A percentile compares a stretch with the other conserved stretches of the same genome.
These are phyloP conservation scores for Ustilago sp. DNA, from an alignment of 1,284 basidiomycete genomes.

Conservation along the genomic window DNA sequence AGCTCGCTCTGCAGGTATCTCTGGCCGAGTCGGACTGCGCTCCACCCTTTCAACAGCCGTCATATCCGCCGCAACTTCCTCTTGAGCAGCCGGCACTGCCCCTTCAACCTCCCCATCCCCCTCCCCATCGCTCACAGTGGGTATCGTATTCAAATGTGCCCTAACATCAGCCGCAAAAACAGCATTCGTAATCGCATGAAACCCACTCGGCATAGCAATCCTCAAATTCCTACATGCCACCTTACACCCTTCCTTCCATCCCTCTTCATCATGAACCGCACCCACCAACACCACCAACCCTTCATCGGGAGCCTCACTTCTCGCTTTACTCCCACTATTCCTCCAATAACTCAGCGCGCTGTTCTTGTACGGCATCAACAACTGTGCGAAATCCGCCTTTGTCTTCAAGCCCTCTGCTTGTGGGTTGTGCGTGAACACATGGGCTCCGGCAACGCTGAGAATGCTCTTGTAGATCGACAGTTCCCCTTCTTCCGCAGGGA, in stretches of 20 bases:
- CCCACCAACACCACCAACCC: conserved; percentile 46
- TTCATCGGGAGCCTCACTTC: conserved; percentile 50
- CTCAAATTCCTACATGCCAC: conserved; percentile 39
- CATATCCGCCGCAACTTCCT: conserved; percentile 7
- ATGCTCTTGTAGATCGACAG: conserved; percentile 40
- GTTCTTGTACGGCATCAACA: conserved; percentile 54
- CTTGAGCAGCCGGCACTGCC: neutral
- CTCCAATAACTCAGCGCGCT: conserved; percentile 44
- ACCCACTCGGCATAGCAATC: conserved; percentile 51
- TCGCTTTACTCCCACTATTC: conserved; percentile 35
- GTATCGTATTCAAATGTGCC: conserved; percentile 35
- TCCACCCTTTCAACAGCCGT: conserved; percentile 7
- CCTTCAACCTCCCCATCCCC: neutral
- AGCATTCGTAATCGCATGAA: conserved; percentile 41
- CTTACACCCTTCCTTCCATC: conserved; percentile 41
- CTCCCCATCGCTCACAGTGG: conserved; percentile 17
- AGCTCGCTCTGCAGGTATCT: neutral
- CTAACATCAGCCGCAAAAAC: conserved; percentile 40
- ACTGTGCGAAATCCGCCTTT: conserved; percentile 47
- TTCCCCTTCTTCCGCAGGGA: conserved; percentile 37
- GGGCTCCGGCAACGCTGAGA: conserved; percentile 36
- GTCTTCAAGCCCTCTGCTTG: conserved; percentile 26
- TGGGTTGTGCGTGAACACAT: conserved; percentile 36
- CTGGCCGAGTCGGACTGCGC: neutral
- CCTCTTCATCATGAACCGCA: conserved; percentile 19